Evolutionary conservation across 768 basidiomycete genomes (phyloP), one percentile per base, ranked within the genome.

Genomic region (Clavaria fumosa): DNA sequence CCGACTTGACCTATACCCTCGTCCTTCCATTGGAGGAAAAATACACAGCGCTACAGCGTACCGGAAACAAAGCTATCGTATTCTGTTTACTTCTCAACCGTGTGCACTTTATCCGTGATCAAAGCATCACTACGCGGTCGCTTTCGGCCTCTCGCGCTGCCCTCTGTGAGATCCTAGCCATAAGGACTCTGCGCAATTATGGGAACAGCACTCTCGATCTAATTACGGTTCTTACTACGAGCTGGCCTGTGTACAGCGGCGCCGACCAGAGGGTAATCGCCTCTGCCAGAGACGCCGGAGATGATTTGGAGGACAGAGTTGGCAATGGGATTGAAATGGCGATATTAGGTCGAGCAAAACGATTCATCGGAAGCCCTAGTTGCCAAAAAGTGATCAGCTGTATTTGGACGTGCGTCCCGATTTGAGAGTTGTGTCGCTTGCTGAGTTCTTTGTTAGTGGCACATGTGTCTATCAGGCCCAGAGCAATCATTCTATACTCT

Each of bases 311-410:
- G 48, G 75, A 86, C 37, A 56, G 77, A 39, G 76, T 89, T 1
- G 90, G 91, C 4, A 95, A 90, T 50, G 90, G 88, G 1, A 81
- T 95, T 35, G 90, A 96, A 54, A 66, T 88, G 64, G 90, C 90
- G 3, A 90, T 95, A 45, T 64, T 93, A 15, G 72, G 82, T 42
- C 79, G 76, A 49, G 77, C 88, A 4, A 90, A 86, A 50, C 63
- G 75, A 14, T 95, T 96, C 57, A 89, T 93, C 50, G 86, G 89
- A 51, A 79, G 76, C 46, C 73, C 82, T 0, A 72, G 86, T 1
- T 89, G 81, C 49, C 90, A 95, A 52, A 89, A 78, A 49, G 83
- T 96, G 34, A 91, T 93, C 41, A 72, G 81, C 57, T 71, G 66
- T 0, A 83, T 83, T 20, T 85, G 81, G 80, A 67, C 68, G 80